Evolutionary conservation across 352 stramenopile genomes (phyloP).

Genomic region (Phytophthora boehmeriae): DNA sequence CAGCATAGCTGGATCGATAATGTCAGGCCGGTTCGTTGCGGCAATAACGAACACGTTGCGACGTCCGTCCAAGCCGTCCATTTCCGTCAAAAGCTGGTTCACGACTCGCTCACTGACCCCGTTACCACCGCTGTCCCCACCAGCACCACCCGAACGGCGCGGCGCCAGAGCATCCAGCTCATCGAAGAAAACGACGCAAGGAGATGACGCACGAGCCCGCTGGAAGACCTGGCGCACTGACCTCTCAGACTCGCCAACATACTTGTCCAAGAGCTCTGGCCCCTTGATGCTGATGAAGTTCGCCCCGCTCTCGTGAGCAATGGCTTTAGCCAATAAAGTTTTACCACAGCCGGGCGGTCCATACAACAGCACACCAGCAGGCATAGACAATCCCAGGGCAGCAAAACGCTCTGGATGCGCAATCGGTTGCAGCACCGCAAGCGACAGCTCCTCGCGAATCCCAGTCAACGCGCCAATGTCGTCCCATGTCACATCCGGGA

Average conservation of each 20-base stretch:
- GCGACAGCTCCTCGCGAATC: conserved; percentile 95
- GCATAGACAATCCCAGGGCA: conserved; percentile 95
- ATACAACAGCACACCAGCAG: conserved; percentile 97
- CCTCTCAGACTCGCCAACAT: conserved; percentile 98
- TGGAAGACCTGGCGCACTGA: conserved; percentile 97
- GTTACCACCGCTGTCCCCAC: conserved; percentile 72
- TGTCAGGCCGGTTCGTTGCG: conserved; percentile 96
- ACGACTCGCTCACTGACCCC: conserved; percentile 94
- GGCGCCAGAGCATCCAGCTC: conserved; percentile 98
- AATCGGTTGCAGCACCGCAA: conserved; percentile 98
- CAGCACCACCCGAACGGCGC: conserved; percentile 77
- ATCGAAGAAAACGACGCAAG: conserved; percentile 99
- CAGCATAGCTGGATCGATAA: conserved; percentile 99
- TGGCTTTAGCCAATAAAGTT: conserved; percentile 98
- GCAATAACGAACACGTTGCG: conserved; percentile 97
- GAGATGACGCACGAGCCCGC: conserved; percentile 95
- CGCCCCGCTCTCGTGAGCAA: conserved; percentile 97
- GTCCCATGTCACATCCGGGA: conserved; percentile 98
- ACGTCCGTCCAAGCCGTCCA: conserved; percentile 97
- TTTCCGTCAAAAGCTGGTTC: conserved; percentile 99
- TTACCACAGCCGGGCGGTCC: conserved; percentile 98
- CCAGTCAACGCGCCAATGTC: conserved; percentile 95
- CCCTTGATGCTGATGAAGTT: conserved; percentile 99
- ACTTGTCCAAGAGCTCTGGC: conserved; percentile 99
- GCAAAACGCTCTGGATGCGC: conserved; percentile 95